phyloP scores from a whole-genome alignment of 1,284 basidiomycete genomes.

The Malassezia arunalokei region DNA sequence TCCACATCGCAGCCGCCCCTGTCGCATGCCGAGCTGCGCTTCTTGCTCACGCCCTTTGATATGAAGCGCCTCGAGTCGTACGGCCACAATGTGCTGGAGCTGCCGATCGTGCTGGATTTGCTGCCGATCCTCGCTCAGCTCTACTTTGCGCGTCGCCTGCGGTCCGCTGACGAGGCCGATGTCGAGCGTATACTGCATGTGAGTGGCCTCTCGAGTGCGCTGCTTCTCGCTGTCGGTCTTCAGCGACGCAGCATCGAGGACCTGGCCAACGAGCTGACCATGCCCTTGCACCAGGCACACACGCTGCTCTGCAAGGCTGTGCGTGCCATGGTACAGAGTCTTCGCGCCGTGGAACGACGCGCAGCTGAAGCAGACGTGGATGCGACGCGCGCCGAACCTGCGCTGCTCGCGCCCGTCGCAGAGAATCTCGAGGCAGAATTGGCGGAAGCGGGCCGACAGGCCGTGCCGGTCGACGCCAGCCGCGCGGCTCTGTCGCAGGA shows the following conservation, averaged over 20 bases:
- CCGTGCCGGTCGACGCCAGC: conserved; percentile 14
- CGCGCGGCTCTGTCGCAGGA: conserved; percentile 12
- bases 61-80: conserved; percentile 91
- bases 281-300: conserved; percentile 74
- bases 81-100: conserved; percentile 88
- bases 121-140: conserved; percentile 66
- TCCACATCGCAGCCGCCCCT: conserved; percentile 7
- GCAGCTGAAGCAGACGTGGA: conserved; percentile 22
- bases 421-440: conserved; percentile 30
- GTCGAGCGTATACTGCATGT: conserved; percentile 21
- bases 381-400: conserved; percentile 5
- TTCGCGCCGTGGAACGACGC: conserved; percentile 67
- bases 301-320: conserved; percentile 85
- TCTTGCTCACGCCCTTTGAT: conserved; percentile 78
- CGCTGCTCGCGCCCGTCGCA: conserved; percentile 20
- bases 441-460: conserved; percentile 23
- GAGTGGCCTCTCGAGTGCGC: conserved; percentile 30
- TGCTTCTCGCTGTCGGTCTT: conserved; percentile 60
- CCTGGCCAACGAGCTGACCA: conserved; percentile 51
- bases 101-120: conserved; percentile 86
- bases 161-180: conserved; percentile 20
- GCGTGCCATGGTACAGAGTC: conserved; percentile 65
- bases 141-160: conserved; percentile 60
- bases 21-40: conserved; percentile 58
- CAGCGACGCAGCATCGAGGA: conserved; percentile 86